Percentiles rank a stretch among this genome's conserved stretches.
phyloP scores from a whole-genome alignment of 805 yeast genomes.

The Saitoella complicata region DNA sequence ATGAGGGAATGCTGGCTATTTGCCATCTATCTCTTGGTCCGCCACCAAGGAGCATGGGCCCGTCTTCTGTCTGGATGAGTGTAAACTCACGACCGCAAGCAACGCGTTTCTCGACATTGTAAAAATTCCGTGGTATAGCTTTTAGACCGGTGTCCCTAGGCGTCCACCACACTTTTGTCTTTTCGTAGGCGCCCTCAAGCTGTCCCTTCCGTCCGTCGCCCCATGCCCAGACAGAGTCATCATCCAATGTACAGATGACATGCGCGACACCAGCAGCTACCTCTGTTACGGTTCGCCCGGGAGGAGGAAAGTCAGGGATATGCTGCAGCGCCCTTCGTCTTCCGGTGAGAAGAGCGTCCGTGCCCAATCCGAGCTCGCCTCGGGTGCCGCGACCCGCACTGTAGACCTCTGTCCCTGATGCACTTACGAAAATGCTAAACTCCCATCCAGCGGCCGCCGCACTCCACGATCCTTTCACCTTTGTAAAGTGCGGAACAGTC shows the following conservation, averaged over 20 bases:
- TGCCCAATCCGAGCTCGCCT: conserved; percentile 58
- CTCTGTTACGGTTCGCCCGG: conserved; percentile 7
- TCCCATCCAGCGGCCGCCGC: conserved; percentile 71
- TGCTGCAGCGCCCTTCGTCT: not conserved
- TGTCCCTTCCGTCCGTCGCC: conserved; percentile 54
- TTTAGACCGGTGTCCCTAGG: conserved; percentile 1
- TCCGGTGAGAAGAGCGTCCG: conserved; percentile 3
- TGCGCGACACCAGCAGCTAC: conserved; percentile 22
- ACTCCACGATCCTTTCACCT: conserved; percentile 19
- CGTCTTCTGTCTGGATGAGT: conserved; percentile 17
- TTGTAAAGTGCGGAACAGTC: conserved; percentile 4
- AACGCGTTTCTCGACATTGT: conserved; percentile 5
- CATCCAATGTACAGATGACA: conserved; percentile 16
- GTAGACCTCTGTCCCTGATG: conserved; percentile 20
- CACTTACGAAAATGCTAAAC: conserved; percentile 37
- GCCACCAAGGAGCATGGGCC: conserved; percentile 10
- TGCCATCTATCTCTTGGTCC: conserved; percentile 1
- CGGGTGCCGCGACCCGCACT: conserved; percentile 47
- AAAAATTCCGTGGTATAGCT: not conserved
- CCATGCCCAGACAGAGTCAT: conserved; percentile 45
- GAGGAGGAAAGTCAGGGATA: conserved; percentile 11
- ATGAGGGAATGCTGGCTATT: not conserved
- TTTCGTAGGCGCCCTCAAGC: conserved; percentile 16
- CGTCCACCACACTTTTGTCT: not conserved
- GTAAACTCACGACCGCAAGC: conserved; percentile 48